These are phyloP conservation scores for Epicoccum sorghinum DNA, from an alignment of 2,329 filamentous ascomycete species.

Conservation along the genomic window DNA sequence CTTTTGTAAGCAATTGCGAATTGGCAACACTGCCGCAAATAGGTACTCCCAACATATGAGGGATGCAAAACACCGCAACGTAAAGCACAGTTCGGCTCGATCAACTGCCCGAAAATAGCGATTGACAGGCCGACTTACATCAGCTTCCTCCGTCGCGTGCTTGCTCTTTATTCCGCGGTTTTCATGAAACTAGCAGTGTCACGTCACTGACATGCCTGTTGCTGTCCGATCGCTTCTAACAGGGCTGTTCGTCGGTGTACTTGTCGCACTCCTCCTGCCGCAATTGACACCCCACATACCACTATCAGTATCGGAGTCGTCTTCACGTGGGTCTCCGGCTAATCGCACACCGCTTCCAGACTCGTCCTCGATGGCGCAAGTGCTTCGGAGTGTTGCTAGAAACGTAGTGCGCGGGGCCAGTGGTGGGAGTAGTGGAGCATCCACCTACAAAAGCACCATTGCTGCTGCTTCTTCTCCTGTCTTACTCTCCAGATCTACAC, in stretches of 20 bases:
- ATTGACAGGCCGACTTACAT: background rate
- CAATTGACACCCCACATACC: constrained; percentile 24
- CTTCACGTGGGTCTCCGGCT: constrained; percentile 6
- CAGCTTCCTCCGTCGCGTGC: background rate
- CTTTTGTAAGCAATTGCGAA: constrained; percentile 4
- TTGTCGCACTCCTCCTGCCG: constrained; percentile 36
- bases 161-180: constrained; percentile 7
- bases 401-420: constrained; percentile 15
- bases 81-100: no score
- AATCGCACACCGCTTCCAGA: constrained; percentile 19
- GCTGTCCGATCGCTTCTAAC: constrained; percentile 27
- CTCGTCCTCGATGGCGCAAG: constrained; percentile 35
- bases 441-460: constrained; percentile 27
- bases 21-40: background rate
- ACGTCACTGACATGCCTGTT: constrained; percentile 25
- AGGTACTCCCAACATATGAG: constrained; percentile 1
- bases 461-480: constrained; percentile 12
- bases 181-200: constrained; percentile 7
- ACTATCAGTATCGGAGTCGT: constrained; percentile 21
- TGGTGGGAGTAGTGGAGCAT: constrained; percentile 17
- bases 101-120: no score
- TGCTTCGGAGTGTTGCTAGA: constrained; percentile 45
- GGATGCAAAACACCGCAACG: background rate
- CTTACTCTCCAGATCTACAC: constrained; percentile 8
- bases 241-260: constrained; percentile 33